These are phyloP conservation scores for Talaromyces stipitatus DNA, from an alignment of 495 filamentous ascomycete species.

Conservation along the genomic window DNA sequence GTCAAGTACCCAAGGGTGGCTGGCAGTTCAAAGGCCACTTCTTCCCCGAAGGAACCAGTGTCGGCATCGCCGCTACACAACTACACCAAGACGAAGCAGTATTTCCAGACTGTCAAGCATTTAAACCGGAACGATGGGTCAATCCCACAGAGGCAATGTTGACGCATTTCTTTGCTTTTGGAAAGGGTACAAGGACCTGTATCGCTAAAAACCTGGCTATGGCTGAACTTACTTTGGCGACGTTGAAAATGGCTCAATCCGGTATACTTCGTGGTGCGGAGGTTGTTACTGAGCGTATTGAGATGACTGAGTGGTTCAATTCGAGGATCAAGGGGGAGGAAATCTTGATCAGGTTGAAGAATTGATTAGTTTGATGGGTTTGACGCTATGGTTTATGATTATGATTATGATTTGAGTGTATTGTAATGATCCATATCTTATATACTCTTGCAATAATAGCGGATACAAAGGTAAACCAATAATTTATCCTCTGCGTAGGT, in stretches of 20 bases:
- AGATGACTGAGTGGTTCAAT: constrained; percentile 47
- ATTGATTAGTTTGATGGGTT: not conserved
- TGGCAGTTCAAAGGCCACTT: constrained; percentile 25
- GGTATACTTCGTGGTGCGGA: constrained; percentile 34
- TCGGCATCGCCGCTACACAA: constrained; percentile 31
- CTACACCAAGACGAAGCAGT: constrained; percentile 37
- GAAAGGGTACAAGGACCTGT: constrained; percentile 39
- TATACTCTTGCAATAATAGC: not conserved
- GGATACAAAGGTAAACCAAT: not conserved
- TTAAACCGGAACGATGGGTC: constrained; percentile 46
- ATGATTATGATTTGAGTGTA: not conserved
- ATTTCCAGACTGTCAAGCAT: constrained; percentile 35
- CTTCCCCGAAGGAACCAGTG: constrained; percentile 35
- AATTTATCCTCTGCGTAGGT: not conserved
- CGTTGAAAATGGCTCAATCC: constrained; percentile 25
- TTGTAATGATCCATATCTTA: not conserved
- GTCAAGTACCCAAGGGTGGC: constrained; percentile 32
- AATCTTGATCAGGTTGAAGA: constrained; percentile 16
- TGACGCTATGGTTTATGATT: not conserved
- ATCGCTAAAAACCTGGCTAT: constrained; percentile 43
- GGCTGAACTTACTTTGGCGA: constrained; percentile 28
- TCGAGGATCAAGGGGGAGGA: constrained; percentile 21
- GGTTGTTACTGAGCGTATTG: constrained; percentile 25
- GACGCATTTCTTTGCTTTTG: constrained; percentile 38
- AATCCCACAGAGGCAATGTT: constrained; percentile 27